A percentile compares a stretch with the other conserved stretches of the same genome.
Conservation (phyloP, 1,284 basidiomycete genomes). For the Trametes sp. region DNA sequence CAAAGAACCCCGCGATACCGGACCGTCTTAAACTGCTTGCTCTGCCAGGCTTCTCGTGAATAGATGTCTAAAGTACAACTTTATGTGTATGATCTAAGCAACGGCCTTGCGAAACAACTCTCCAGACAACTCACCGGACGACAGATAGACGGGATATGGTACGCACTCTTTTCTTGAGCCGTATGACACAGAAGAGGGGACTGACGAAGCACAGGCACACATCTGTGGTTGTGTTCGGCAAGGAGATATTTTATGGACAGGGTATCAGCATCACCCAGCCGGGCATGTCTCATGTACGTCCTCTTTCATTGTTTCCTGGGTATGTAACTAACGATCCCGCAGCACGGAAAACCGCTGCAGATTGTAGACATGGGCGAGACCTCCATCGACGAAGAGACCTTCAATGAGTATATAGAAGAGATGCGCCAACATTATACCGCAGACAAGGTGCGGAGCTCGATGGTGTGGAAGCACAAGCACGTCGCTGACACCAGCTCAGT, state of each 20-base stretch:
- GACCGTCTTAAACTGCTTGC: neutral
- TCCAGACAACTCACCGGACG: constrained; percentile 83
- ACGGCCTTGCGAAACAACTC: constrained; percentile 81
- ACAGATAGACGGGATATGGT: constrained; percentile 92
- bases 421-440: constrained; percentile 85
- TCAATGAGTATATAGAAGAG: constrained; percentile 80
- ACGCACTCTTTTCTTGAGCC: constrained; percentile 34
- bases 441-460: constrained; percentile 67
- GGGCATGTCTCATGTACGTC: constrained; percentile 79
- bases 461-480: too few species aligned
- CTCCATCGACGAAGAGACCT: constrained; percentile 82
- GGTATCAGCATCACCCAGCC: constrained; percentile 76
- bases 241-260: constrained; percentile 90
- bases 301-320: too few species aligned
- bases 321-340: neutral
- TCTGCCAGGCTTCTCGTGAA: neutral
- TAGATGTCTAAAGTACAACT: constrained; percentile 51
- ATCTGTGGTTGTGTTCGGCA: constrained; percentile 85
- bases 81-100: constrained; percentile 91
- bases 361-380: constrained; percentile 86
- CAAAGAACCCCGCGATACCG: too few species aligned
- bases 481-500: constrained; percentile 62
- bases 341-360: constrained; percentile 84
- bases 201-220: constrained; percentile 72
- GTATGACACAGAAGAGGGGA: neutral